A percentile compares a stretch with the other conserved stretches of the same genome.
Conservation (phyloP, 768 basidiomycete genomes). For the Cubamyces lactineus region DNA sequence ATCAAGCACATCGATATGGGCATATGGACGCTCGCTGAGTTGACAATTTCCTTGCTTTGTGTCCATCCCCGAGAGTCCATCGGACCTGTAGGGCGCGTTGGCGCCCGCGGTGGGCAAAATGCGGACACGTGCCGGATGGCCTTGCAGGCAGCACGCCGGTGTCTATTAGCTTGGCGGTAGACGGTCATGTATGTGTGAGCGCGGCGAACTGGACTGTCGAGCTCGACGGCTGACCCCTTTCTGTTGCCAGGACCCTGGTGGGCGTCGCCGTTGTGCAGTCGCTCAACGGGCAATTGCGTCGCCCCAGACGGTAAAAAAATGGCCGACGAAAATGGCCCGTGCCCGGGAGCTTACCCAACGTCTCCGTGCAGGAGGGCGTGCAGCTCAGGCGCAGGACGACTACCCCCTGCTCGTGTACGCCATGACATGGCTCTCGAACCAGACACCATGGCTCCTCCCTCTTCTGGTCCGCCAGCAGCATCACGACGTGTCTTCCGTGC, state of each 20-base stretch:
- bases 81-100: slow-evolving; percentile 11
- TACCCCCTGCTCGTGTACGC: slow-evolving; percentile 13
- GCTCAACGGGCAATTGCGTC: neutral
- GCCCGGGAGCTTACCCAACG: slow-evolving; percentile 4
- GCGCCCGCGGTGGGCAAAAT: neutral
- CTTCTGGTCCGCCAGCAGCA: slow-evolving; percentile 13
- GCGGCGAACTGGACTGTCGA: neutral
- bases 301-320: neutral
- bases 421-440: slow-evolving; percentile 20
- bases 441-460: slow-evolving; percentile 6
- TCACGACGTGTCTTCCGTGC: slow-evolving; percentile 17
- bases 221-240: neutral
- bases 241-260: neutral
- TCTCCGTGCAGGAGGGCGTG: slow-evolving; percentile 3
- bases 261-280: neutral
- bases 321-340: neutral
- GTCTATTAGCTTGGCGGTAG: neutral
- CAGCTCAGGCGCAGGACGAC: neutral
- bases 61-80: slow-evolving; percentile 9
- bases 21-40: slow-evolving; percentile 20
- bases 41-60: slow-evolving; percentile 1
- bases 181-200: neutral
- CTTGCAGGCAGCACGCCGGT: too few species aligned
- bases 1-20: slow-evolving; percentile 8
- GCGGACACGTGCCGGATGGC: slow-evolving; percentile 13